Percentiles rank a stretch among this genome's conserved stretches.
These are phyloP conservation scores for Nakataea oryzae DNA, from an alignment of 2,329 filamentous ascomycete species.

Conservation along the genomic window DNA sequence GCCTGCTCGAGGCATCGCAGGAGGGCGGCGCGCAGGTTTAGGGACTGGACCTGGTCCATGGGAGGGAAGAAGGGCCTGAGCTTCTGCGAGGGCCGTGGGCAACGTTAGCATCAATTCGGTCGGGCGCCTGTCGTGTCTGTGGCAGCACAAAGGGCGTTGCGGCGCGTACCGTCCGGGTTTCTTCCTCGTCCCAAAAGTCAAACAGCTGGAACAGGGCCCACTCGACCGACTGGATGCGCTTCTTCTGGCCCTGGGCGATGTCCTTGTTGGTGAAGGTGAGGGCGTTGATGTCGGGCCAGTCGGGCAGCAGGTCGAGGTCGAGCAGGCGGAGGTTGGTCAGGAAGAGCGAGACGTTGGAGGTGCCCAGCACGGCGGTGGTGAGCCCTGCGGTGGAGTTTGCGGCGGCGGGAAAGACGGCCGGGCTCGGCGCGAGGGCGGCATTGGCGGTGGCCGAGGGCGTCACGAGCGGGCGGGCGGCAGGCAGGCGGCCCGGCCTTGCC, in stretches of 20 bases:
- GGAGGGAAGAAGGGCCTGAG: slow-evolving; percentile 86
- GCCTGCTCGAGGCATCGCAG: slow-evolving; percentile 71
- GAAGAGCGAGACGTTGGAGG: slow-evolving; percentile 54
- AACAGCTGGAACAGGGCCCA: slow-evolving; percentile 90
- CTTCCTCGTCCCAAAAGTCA: slow-evolving; percentile 67
- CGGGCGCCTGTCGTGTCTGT: too few species aligned
- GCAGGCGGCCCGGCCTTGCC: slow-evolving; percentile 14
- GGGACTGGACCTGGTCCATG: slow-evolving; percentile 77
- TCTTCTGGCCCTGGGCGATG: slow-evolving; percentile 64
- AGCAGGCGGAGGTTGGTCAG: slow-evolving; percentile 77
- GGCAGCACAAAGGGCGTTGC: background rate
- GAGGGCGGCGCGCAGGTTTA: slow-evolving; percentile 78
- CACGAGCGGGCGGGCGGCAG: slow-evolving; percentile 8
- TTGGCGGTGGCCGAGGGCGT: slow-evolving; percentile 4
- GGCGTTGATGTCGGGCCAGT: slow-evolving; percentile 69
- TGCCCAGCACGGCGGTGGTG: slow-evolving; percentile 12
- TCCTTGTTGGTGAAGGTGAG: slow-evolving; percentile 61
- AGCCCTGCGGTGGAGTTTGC: background rate
- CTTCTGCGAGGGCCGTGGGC: slow-evolving; percentile 44
- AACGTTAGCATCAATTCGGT: background rate
- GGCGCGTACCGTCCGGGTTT: slow-evolving; percentile 53
- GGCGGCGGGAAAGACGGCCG: background rate
- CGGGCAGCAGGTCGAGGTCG: slow-evolving; percentile 61
- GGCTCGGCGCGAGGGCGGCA: background rate
- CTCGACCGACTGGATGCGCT: slow-evolving; percentile 72